Percentiles rank a stretch among this genome's conserved stretches.
Conservation (phyloP, 2,329 filamentous ascomycete species). For the Macrophomina pseudophaseolina region DNA sequence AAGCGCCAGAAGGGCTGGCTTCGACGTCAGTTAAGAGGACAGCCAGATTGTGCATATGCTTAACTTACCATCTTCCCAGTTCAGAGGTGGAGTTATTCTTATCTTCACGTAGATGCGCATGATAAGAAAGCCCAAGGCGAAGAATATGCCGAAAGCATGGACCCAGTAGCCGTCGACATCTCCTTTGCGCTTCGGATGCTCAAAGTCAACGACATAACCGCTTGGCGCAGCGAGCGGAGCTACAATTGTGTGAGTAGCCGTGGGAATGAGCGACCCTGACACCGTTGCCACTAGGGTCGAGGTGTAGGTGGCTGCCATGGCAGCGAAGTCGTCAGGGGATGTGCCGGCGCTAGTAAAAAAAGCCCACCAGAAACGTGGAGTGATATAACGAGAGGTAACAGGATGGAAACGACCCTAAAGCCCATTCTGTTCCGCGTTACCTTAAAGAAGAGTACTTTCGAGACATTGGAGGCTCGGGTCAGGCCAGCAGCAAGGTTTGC, state of each 20-base stretch:
- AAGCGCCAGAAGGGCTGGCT: not conserved
- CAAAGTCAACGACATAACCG: conserved; percentile 39
- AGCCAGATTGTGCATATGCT: not conserved
- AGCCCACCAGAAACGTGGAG: not conserved
- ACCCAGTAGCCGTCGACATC: conserved; percentile 32
- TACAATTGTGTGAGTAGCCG: not conserved
- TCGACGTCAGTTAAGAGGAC: not conserved
- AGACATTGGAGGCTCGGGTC: not conserved
- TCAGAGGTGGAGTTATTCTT: conserved; percentile 32
- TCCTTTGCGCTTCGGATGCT: conserved; percentile 33
- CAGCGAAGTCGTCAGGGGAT: not conserved
- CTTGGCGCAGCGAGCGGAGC: conserved; percentile 32
- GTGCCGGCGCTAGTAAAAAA: not conserved
- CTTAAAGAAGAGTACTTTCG: not conserved
- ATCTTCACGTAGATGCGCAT: conserved; percentile 38
- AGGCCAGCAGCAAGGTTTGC: not conserved
- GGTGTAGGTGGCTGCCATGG: not conserved
- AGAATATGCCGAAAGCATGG: conserved; percentile 31
- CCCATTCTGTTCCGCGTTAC: not conserved
- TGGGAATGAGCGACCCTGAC: not conserved
- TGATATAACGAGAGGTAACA: not conserved
- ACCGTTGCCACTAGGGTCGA: not conserved
- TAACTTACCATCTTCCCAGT: conserved; percentile 36
- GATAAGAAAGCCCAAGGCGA: conserved; percentile 32
- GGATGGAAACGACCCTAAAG: not conserved